Evolutionary conservation across 179 eudicot species (phyloP).

Genomic region (Amaranthus tricolor): DNA sequence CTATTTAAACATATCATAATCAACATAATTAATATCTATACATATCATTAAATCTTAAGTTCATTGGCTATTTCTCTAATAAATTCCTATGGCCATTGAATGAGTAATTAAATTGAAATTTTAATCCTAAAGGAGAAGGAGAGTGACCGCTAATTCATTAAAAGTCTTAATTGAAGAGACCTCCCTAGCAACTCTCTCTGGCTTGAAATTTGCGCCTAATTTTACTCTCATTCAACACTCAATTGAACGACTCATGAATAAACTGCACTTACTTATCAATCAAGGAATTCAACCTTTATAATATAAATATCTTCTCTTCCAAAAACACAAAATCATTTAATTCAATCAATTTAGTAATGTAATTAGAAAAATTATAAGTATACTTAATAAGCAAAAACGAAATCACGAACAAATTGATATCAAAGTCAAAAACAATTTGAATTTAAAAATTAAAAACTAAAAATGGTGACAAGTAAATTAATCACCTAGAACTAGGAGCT

Average conservation of each 20-base stretch:
- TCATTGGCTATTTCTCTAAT: no score
- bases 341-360: not conserved
- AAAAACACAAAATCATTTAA: not conserved
- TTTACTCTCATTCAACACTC: not conserved
- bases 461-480: not conserved
- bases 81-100: no score
- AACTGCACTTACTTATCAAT: not conserved
- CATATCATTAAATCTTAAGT: no score
- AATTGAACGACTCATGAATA: constrained; percentile 1
- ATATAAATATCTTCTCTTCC: not conserved
- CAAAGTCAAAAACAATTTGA: not conserved
- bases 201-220: constrained; percentile 3
- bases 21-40: no score
- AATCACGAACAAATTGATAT: not conserved
- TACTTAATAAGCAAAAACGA: not conserved
- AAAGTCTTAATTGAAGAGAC: constrained; percentile 22
- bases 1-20: no score
- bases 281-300: not conserved
- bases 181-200: constrained; percentile 11
- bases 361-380: not conserved
- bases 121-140: no score
- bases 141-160: constrained; percentile 2
- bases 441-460: no score
- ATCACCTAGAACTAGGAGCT: constrained; percentile 88
- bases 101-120: not conserved